Base-by-base conservation (phyloP, 1,284 basidiomycete species). In the Leccinum subspadiceum region DNA sequence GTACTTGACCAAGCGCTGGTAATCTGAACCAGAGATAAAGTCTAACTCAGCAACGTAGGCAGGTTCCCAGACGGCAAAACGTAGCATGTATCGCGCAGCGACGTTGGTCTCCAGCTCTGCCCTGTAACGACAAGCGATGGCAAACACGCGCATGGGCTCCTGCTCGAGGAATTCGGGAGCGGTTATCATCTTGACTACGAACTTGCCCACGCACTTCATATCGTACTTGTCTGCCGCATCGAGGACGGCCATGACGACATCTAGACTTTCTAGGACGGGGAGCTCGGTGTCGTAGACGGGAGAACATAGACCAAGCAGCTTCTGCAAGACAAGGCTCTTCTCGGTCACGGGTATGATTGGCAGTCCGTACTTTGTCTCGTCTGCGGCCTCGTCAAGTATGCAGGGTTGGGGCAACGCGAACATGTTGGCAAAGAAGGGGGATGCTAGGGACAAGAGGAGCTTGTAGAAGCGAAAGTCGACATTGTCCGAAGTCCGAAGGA, bases 91-190 rank as follows among this genome's bases (percentile, higher is more conserved):
- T 55, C 71, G 72, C 2, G 80, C 80, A 17, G 82, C 82, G 22
- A 72, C 62, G 46, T 73, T 75, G 7, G 78, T 79, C 64, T 82
- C 77, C 15, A 62, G 60, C 55, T 73, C 73, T 68, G 80, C 79
- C 29, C 76, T 75, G 62, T 80, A 80, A 13, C 74, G 74, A 68
- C 76, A 80, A 49, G 82, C 78, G 57, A 84, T 78, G 1, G 81
- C 81, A 61, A 80, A 84, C 13, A 81, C 80, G n/a, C 79, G 76
- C 59, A 84, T 64, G 20, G 82, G 78, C 41, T 81, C 76, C 12
- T 71, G 68, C 59, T 79, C 77, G 15, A 81, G 70, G 63, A 83
- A 80, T 17, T 69, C 59, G 53, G 71, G 72, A 51, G 72, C 66
- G n/a, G 68, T 69, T 58, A 72, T 75, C 71, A 73, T 72, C 63